Base-by-base conservation (phyloP, 306 rosid genomes). In the Acacia acuminata region DNA sequence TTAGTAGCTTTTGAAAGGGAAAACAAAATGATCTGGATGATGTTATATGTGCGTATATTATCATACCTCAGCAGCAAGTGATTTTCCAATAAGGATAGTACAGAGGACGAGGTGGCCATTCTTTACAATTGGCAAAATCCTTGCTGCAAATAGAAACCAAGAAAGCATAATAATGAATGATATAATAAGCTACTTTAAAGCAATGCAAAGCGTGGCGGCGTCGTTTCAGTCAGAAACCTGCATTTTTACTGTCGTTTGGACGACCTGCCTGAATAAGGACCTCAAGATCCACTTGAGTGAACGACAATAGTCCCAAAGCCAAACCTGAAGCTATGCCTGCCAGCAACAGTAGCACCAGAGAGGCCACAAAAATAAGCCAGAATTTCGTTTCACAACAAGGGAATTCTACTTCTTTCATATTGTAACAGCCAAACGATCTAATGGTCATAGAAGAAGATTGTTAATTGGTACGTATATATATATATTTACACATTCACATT, bases 91-190 rank as follows among this genome's bases (percentile, higher is more conserved):
- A 47, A 94, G 97, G 34, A 92, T 96, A 38, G 96, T 92, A 72
- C 97, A 92, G 71, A 94, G 70, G 22, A 92, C 92, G 50, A 94
- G 87, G 83, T 94, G 98, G 36, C 91, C 92, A 45, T 92, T 89
- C 90, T 90, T 94, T 48, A 92, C 94, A 76, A 94, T 75, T 22
- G 93, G 94, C n/a, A 84, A 84, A 79, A 94, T 88, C 87, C 88
- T 94, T 69, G 91, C 98, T 91, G 87, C 92, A 75, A 8, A 76
- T 15, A 63, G 71, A 82, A 76, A 60, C 32, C 27, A 43, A 20
- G 9, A 14, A 48, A 48, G 53, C 16, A 48, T 13, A 71, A 51
- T n/a, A 53, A 50, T 27, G 27, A 40, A 71, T 25, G 30, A 75
- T n/a, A 16, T 4, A 67, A 24, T 10, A 42, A n/a, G 69, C 2